Evolutionary conservation across 2,329 filamentous ascomycete species (phyloP), one percentile per base, ranked within the genome.

Genomic region (Aspergillus japonicus): DNA sequence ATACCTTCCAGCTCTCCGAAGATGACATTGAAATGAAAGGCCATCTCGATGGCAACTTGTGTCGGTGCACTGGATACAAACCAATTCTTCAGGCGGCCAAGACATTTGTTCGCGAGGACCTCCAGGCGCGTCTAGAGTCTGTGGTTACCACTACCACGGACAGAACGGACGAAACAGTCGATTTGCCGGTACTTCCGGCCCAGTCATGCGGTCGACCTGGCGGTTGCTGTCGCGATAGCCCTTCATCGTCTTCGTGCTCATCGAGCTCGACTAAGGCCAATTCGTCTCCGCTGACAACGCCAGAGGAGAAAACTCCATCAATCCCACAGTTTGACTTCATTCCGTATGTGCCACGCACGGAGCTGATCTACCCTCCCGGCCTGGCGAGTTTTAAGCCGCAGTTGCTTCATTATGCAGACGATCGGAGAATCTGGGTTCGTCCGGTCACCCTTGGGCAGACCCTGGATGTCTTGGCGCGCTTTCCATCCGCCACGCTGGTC

Each of bases 41-140:
- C 75, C 91, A 64, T 47, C 56, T 96, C 66, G 92, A 96, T 73
- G 92, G 92, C 0, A 96, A 96, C 65, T 78, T 96, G 23, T 96
- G 92, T 72, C 84, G 92, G 56, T 96, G 92, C 75, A 96, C 92
- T 0, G 92, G 92, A 2, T 96, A 96, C 71, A 82, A 91, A 50
- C 90, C 92, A 0, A 96, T 96, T 59, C 78, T 96, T 2, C 90
- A 96, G 71, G 91, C 92, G 1, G 92, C 92, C 7, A 89, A 92
- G 69, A 91, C 89, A 0, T 96, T 96, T 73, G 60, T 69, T 11
- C 57, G 56, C 19, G 60, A 91, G 85, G 66, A 70, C 58, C 57
- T 69, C 79, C 81, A 29, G 81, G 83, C 31, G 78, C 76, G 44
- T 71, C 72, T 50, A 19, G n/a, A 16, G 19, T 4, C 48, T 50